Base-by-base conservation (phyloP, 163 green algal species). In the Prototheca cutis region DNA sequence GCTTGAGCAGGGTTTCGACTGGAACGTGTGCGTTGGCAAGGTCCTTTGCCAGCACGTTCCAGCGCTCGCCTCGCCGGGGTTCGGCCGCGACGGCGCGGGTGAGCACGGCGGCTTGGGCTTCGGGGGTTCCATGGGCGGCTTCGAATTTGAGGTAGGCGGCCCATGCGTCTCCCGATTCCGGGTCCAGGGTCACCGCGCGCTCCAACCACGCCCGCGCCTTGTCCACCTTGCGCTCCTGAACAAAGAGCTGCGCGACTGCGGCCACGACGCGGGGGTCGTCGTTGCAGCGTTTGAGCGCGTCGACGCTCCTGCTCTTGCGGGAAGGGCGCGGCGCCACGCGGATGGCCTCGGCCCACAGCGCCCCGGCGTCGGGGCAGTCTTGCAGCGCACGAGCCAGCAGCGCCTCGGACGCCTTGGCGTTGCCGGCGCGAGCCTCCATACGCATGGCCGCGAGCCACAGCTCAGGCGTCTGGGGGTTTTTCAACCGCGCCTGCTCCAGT, bases 251-350 rank as follows among this genome's bases (percentile, higher is more conserved):
- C 19, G 89, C 91, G 3, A 96, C 87, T 30, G 90, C 86, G 5
- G 73, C 78, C 36, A 97, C 78, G 40, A 98, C 79, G 47, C 83
- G 48, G 5, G 90, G 81, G 69, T 96, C 88, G 67, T 94, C 82
- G 63, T 95, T 84, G 70, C 84, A 91, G 21, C 77, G 74, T 67
- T 95, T 95, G 8, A 99, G 77, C n/a, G 90, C 92, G 60, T 99
- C 93, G 17, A 89, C 84, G 40, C 49, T 15, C 32, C 89, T 87
- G 48, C 62, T 77, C 55, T 86, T 85, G 19, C 90, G 78, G 62
- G 88, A 74, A 40, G 90, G 84, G 2, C 90, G 76, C 4, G 93
- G 86, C 39, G 88, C 88, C 80, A 93, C 86, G 39, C 58, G 53
- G 30, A 98, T 83, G 7, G 74, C 67, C 71, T 97, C 88, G 3